These are phyloP conservation scores for Fusarium subtropicale DNA, from an alignment of 2,329 filamentous ascomycete species.

Conservation along the genomic window DNA sequence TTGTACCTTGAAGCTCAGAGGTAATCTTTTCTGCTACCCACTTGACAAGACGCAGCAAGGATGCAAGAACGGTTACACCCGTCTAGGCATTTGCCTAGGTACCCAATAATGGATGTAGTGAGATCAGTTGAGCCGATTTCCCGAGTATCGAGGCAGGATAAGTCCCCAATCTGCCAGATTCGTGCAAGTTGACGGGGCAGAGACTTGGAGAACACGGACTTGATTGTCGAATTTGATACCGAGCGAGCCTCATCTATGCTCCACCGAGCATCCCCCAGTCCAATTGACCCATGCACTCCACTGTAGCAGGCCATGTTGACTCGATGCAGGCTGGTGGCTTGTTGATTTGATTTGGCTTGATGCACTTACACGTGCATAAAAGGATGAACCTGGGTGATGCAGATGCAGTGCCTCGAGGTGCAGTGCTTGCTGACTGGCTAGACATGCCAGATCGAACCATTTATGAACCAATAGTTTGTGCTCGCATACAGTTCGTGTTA, in stretches of 20 bases:
- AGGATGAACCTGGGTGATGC: not conserved
- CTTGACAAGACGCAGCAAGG: conserved; percentile 17
- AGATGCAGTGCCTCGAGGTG: not conserved
- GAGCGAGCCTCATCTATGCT: conserved; percentile 10
- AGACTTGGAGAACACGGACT: conserved; percentile 5
- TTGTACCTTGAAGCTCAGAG: too few relatives aligned
- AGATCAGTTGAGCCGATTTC: conserved; percentile 4
- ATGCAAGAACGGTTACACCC: conserved; percentile 9
- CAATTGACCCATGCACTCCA: conserved; percentile 10
- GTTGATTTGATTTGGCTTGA: not conserved
- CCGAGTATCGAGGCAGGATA: conserved; percentile 8
- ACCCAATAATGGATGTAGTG: not conserved
- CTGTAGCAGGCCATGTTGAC: not conserved
- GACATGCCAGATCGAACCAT: conserved; percentile 9
- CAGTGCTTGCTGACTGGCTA: not conserved
- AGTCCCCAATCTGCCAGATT: not conserved
- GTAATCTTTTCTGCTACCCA: too few relatives aligned
- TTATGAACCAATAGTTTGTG: not conserved
- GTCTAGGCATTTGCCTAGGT: not conserved
- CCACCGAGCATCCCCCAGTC: conserved; percentile 23
- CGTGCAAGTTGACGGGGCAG: conserved; percentile 8
- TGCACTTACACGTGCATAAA: conserved; percentile 16
- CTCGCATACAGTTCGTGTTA: not conserved
- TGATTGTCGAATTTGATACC: conserved; percentile 27
- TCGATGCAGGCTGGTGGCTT: not conserved